Evolutionary conservation across 768 basidiomycete species (phyloP), one percentile per base, ranked within the genome.

Genomic region (Hemileccinum impolitum): DNA sequence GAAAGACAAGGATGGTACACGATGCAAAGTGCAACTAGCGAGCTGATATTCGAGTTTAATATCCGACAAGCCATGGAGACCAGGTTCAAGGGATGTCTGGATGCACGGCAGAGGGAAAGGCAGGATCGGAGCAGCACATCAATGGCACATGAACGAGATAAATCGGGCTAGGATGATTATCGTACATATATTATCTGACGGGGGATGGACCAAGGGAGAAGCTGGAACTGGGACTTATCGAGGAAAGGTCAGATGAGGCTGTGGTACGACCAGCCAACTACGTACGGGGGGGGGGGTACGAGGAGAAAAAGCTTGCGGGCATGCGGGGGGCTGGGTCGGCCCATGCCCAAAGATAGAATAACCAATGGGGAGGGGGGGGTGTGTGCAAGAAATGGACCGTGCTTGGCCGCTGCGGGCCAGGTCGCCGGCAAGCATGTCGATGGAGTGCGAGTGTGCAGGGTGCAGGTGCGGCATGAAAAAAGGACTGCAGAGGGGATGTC

Each of bases 1-100:
- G 31, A 14, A 13, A 31, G 12, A 38, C 10, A 31, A n/a, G 32
- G 31, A 38, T 32, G 46, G 12, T 28, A 44, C 58, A 57, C 46
- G 58, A 50, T 39, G 50, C 38, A 54, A 39, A 17, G 14, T 43
- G 35, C 45, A 45, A 17, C 28, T 50, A 23, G 6, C 23, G 6
- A 23, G 23, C 23, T 23, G 44, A 49, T 36, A 34, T 34, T 52
- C 40, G 28, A 40, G 25, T 50, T 62, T 55, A 62, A 62, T 64
- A 52, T 64, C 61, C 62, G 62, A 46, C 44, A 37, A 26, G 37
- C 35, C 45, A 28, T 44, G 43, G 39, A 50, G 32, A 28, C 40
- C 13, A 17, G 15, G 28, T 23, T 23, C 23, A 23, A 23, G 23
- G 23, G 23, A 23, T 6, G 23, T 23, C 23, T 23, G 23, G 23